phyloP scores from a whole-genome alignment of 2,329 filamentous ascomycete genomes.

The Penicillium glabrum region DNA sequence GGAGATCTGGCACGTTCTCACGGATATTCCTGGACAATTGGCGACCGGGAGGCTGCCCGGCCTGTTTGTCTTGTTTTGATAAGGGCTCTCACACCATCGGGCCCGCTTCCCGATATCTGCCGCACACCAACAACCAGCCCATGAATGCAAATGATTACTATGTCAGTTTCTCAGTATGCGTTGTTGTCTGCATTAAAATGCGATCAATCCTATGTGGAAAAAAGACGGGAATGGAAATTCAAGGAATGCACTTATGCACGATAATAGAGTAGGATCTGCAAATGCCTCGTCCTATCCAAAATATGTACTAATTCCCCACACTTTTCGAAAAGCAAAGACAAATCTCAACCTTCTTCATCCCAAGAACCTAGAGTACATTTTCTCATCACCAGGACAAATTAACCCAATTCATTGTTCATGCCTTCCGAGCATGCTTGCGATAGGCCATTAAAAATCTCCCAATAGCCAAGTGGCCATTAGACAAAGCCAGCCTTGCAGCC shows the following conservation, averaged over 20 bases:
- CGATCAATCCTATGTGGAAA: neutral
- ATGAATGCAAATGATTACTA: neutral
- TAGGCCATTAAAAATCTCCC: neutral
- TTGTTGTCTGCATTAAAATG: neutral
- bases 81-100: neutral
- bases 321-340: too few species aligned
- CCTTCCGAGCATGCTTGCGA: neutral
- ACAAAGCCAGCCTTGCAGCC: neutral
- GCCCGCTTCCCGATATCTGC: neutral
- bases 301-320: too few species aligned
- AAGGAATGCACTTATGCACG: neutral
- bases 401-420: too few species aligned
- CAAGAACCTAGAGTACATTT: accelerated
- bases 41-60: neutral
- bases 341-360: too few species aligned
- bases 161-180: neutral
- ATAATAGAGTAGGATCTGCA: too few species aligned
- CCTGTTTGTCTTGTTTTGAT: neutral
- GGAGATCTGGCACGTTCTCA: neutral
- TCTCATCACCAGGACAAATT: too few species aligned
- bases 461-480: neutral
- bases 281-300: too few species aligned
- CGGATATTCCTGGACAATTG: neutral
- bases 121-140: neutral
- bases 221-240: neutral